phyloP scores from a whole-genome alignment of 495 filamentous ascomycete genomes.

The Penicillium robsamsonii region DNA sequence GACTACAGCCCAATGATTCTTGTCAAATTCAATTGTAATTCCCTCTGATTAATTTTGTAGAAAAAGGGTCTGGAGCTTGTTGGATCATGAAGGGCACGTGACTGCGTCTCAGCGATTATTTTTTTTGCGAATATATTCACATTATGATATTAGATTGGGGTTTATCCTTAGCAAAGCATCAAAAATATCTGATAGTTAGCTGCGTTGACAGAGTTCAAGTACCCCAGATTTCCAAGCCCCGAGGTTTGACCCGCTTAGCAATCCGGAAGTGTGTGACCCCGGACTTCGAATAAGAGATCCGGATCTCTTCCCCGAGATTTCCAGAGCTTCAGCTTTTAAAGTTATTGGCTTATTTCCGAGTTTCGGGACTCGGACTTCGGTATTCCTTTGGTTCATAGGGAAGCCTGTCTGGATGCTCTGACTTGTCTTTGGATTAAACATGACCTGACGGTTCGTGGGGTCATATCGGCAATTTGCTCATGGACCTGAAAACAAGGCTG shows the following conservation, averaged over 20 bases:
- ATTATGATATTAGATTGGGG: not conserved
- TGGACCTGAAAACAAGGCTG: conserved; percentile 53
- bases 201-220: not conserved
- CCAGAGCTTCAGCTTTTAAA: not conserved
- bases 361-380: not conserved
- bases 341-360: not conserved
- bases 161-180: not conserved
- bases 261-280: conserved; percentile 1
- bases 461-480: conserved; percentile 19
- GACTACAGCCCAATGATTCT: not conserved
- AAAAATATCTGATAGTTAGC: not conserved
- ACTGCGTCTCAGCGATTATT: not conserved
- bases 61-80: not conserved
- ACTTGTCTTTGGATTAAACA: conserved; percentile 9
- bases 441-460: conserved; percentile 26
- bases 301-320: not conserved
- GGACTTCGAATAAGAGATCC: not conserved
- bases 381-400: not conserved
- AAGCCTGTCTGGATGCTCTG: not conserved
- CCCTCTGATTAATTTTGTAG: not conserved
- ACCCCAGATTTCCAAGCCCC: not conserved
- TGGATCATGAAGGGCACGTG: conserved; percentile 10
- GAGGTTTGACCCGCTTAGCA: conserved; percentile 1
- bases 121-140: not conserved
- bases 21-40: not conserved